Evolutionary conservation across 2,329 filamentous ascomycete genomes (phyloP), one percentile per base, ranked within the genome.

Genomic region (Colletotrichum navitas): DNA sequence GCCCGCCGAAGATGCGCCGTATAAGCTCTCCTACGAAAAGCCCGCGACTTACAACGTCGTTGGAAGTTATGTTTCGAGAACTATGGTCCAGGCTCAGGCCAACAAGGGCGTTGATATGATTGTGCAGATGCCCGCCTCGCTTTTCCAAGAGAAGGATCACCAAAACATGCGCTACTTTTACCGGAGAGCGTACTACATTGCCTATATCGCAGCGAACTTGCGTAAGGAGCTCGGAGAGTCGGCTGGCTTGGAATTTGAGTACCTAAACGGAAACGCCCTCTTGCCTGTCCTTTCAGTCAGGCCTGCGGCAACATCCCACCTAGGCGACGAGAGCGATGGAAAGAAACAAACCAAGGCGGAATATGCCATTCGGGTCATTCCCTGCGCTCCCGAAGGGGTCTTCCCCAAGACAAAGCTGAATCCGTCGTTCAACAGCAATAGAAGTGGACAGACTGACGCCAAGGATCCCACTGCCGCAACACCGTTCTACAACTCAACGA

Each of bases 121-220:
- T 7, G 90, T 97, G 21, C 92, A 93, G 59, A 97, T 99, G 90
- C 95, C 96, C 6, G 81, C 84, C 68, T 83, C 88, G 1, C 82
- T 97, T 16, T 95, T 98, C 77, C 94, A 97, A 78, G 93, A 97
- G 55, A 98, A 98, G 82, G 96, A 99, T 81, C 98, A 95, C 79
- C 87, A 95, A 61, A 94, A 97, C 80, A 88, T 96, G 84, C 90
- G 96, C 73, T 98, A 97, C 83, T 97, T 98, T 79, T 95, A 98
- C 83, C 97, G 97, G 78, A 87, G 95, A 74, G 93, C 96, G 16
- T 98, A 95, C 81, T 98, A 97, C 78, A 84, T 98, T 62, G 94
- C 95, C 43, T 94, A 93, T 74, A 84, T 98, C 67, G 91, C 94
- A 18, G 90, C 89, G 39, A 90, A 88, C 5, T 84, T 98, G 63